phyloP scores from a whole-genome alignment of 2,329 filamentous ascomycete species.

The Fusarium armeniacum region DNA sequence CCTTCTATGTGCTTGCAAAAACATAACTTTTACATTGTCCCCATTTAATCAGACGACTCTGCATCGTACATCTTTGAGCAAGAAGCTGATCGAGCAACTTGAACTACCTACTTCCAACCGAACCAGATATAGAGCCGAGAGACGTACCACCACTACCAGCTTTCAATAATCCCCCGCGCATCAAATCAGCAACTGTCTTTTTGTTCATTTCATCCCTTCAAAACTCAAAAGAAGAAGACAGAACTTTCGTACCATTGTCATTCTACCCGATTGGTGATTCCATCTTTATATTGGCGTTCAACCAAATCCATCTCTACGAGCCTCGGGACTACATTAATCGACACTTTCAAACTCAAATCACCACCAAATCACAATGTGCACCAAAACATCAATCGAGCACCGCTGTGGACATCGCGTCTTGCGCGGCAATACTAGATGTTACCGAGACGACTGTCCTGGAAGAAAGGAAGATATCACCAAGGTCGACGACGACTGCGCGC shows the following conservation, averaged over 20 bases:
- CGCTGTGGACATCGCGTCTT: constrained; percentile 55
- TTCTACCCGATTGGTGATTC: neutral
- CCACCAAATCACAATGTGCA: constrained; percentile 52
- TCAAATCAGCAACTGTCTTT: constrained; percentile 17
- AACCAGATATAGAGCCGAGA: constrained; percentile 12
- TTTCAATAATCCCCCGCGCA: constrained; percentile 7
- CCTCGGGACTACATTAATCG: neutral
- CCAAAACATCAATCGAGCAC: constrained; percentile 53
- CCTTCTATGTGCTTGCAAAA: constrained; percentile 6
- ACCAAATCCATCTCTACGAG: constrained; percentile 1
- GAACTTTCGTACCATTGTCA: constrained; percentile 7
- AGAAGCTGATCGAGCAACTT: constrained; percentile 2
- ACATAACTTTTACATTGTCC: constrained; percentile 23
- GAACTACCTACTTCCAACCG: neutral
- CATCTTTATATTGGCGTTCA: neutral
- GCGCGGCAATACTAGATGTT: constrained; percentile 56
- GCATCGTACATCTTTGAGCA: constrained; percentile 1
- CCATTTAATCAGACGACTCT: constrained; percentile 8
- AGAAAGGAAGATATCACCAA: constrained; percentile 52
- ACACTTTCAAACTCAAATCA: constrained; percentile 8
- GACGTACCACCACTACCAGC: constrained; percentile 22
- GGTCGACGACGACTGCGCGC: constrained; percentile 53
- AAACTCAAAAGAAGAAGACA: neutral
- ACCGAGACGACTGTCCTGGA: constrained; percentile 51
- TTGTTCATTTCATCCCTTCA: neutral